phyloP scores from a whole-genome alignment of 805 yeast genomes.

The Ogataea kodamae region DNA sequence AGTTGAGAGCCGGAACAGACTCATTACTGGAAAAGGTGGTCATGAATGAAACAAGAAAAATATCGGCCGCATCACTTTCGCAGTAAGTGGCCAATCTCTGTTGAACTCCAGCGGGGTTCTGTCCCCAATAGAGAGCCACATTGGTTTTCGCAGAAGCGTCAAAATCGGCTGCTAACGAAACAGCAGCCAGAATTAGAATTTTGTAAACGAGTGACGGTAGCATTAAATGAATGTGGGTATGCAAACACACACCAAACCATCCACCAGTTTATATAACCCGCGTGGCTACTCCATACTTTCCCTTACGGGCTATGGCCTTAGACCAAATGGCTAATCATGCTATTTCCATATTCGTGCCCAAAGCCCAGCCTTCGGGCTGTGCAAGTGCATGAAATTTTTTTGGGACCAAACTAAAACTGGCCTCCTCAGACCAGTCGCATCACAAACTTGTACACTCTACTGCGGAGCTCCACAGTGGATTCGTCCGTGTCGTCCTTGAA shows the following conservation, averaged over 20 bases:
- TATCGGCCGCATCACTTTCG: conserved; percentile 63
- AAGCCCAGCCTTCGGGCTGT: conserved; percentile 13
- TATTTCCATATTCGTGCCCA: no score
- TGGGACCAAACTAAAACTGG: neutral
- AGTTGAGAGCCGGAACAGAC: conserved; percentile 45
- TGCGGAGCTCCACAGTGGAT: conserved; percentile 44
- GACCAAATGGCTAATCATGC: no score
- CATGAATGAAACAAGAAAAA: conserved; percentile 69
- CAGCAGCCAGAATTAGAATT: no score
- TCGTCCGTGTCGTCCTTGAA: conserved; percentile 78
- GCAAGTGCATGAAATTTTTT: no score
- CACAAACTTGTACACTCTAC: conserved; percentile 48
- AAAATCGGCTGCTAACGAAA: conserved; percentile 24
- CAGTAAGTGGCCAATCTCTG: conserved; percentile 56
- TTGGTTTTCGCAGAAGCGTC: conserved; percentile 44
- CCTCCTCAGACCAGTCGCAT: conserved; percentile 10
- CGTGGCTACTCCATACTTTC: conserved; percentile 5
- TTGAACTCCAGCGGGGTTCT: conserved; percentile 65
- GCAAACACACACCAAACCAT: neutral
- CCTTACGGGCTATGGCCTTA: conserved; percentile 1
- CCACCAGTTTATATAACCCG: conserved; percentile 2
- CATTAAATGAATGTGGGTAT: conserved; percentile 5
- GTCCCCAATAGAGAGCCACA: conserved; percentile 89
- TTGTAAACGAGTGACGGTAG: conserved; percentile 8
- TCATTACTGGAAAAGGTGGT: conserved; percentile 49